A percentile compares a stretch with the other conserved stretches of the same genome.
Evolutionary conservation across 148 eudicot genomes (phyloP).

Genomic region (Cornus kousa): DNA sequence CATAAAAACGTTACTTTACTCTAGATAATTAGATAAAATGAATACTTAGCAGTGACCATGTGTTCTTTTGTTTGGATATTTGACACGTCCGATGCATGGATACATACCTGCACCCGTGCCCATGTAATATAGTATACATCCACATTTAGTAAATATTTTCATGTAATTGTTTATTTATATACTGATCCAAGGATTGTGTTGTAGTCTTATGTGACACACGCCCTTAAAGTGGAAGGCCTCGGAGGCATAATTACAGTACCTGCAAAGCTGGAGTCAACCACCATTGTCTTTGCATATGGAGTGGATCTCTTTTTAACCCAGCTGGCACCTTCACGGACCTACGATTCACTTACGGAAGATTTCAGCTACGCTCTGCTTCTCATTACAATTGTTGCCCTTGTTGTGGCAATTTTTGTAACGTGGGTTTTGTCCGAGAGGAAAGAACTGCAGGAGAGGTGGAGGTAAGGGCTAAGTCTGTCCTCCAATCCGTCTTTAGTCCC

Average conservation of each 20-base stretch:
- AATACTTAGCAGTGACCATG: no score
- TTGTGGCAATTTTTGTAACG: slow-evolving; percentile 77
- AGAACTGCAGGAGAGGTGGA: slow-evolving; percentile 94
- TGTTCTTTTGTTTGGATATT: no score
- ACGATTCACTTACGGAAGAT: slow-evolving; percentile 94
- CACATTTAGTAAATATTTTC: background rate
- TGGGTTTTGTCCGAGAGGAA: slow-evolving; percentile 92
- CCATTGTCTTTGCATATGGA: slow-evolving; percentile 83
- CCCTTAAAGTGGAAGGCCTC: slow-evolving; percentile 91
- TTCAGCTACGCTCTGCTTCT: slow-evolving; percentile 94
- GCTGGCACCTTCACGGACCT: slow-evolving; percentile 87
- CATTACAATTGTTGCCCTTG: slow-evolving; percentile 76
- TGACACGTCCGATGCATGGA: no score
- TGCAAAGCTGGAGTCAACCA: slow-evolving; percentile 94
- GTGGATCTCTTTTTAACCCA: slow-evolving; percentile 83
- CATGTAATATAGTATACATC: no score
- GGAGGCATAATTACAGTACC: slow-evolving; percentile 79
- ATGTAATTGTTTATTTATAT: background rate
- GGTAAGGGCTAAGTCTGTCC: slow-evolving; percentile 36
- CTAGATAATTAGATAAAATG: no score
- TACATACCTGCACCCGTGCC: no score
- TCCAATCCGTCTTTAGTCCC: background rate
- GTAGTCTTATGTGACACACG: slow-evolving; percentile 86
- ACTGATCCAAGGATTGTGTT: slow-evolving; percentile 7
- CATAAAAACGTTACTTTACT: no score